Percentiles rank a stretch among this genome's conserved stretches.
Evolutionary conservation across 176 grass and related monocot species (phyloP).

Genomic region (Oryza rufipogon): DNA sequence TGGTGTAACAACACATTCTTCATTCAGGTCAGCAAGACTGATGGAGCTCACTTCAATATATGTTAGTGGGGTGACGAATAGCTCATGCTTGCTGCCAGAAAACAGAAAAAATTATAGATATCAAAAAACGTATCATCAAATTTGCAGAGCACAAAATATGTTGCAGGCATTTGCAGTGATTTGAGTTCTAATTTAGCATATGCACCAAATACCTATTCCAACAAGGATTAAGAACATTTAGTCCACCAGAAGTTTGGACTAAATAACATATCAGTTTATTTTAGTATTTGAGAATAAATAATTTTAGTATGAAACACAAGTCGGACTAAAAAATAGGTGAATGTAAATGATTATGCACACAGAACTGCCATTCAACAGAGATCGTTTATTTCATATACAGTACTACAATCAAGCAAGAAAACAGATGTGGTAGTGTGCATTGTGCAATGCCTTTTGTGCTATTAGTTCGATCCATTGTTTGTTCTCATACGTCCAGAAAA

Average conservation of each 20-base stretch:
- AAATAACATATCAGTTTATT: slow-evolving; percentile 4
- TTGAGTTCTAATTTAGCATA: slow-evolving; percentile 9
- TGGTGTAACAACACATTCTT: slow-evolving; percentile 38
- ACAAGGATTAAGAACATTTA: slow-evolving; percentile 16
- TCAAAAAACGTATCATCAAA: slow-evolving; percentile 18
- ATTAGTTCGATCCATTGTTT: not conserved
- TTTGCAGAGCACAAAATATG: slow-evolving; percentile 17
- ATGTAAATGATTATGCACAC: not conserved
- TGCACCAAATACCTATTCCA: not conserved
- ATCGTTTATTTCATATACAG: not conserved
- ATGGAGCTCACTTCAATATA: slow-evolving; percentile 82
- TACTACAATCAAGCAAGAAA: not conserved
- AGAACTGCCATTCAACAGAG: slow-evolving; percentile 1
- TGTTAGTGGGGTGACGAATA: slow-evolving; percentile 70
- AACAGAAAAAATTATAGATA: slow-evolving; percentile 41
- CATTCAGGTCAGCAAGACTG: slow-evolving; percentile 43
- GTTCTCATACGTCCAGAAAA: not conserved
- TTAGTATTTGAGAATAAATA: not conserved
- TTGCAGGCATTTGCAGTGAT: not conserved
- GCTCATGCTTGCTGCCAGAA: slow-evolving; percentile 46
- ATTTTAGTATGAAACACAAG: not conserved
- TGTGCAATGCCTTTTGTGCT: not conserved
- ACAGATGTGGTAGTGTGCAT: not conserved
- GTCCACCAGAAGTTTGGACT: not conserved
- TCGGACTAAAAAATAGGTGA: not conserved